Evolutionary conservation across 2,329 filamentous ascomycete species (phyloP).

Genomic region (Sporothrix dimorphospora): DNA sequence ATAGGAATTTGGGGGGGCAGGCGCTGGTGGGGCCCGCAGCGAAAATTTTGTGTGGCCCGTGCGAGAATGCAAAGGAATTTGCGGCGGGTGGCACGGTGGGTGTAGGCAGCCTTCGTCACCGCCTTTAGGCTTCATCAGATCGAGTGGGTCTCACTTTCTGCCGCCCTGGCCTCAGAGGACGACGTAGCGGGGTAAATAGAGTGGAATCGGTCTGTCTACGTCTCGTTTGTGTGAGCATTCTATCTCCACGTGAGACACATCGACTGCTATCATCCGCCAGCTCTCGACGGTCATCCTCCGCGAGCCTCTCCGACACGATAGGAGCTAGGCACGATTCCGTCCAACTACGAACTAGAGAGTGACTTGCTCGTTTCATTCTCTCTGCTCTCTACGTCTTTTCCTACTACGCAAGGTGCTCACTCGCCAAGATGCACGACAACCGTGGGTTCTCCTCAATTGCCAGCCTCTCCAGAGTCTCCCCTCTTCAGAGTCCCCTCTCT

Average conservation of each 20-base stretch:
- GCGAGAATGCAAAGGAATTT: slow-evolving; percentile 27
- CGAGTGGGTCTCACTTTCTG: slow-evolving; percentile 18
- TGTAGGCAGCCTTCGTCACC: slow-evolving; percentile 1
- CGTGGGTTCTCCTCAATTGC: slow-evolving; percentile 23
- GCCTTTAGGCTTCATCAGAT: neutral
- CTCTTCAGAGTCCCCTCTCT: no score
- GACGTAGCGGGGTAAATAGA: neutral
- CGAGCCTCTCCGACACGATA: neutral
- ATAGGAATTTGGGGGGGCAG: slow-evolving; percentile 30
- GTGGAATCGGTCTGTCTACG: neutral
- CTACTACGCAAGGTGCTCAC: neutral
- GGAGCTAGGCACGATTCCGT: neutral
- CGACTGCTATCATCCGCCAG: neutral
- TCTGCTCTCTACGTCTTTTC: neutral
- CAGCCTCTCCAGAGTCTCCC: no score
- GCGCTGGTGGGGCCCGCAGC: slow-evolving; percentile 1
- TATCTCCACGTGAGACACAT: slow-evolving; percentile 1
- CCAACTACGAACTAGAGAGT: neutral
- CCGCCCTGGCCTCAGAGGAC: neutral
- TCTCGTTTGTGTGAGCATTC: neutral
- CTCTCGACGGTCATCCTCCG: neutral
- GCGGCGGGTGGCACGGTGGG: neutral
- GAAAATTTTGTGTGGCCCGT: slow-evolving; percentile 37
- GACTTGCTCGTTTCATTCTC: neutral
- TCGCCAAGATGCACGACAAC: slow-evolving; percentile 31